These are phyloP conservation scores for Lichtheimia ramosa DNA, from an alignment of 371 early-diverging fungal species.

Conservation along the genomic window DNA sequence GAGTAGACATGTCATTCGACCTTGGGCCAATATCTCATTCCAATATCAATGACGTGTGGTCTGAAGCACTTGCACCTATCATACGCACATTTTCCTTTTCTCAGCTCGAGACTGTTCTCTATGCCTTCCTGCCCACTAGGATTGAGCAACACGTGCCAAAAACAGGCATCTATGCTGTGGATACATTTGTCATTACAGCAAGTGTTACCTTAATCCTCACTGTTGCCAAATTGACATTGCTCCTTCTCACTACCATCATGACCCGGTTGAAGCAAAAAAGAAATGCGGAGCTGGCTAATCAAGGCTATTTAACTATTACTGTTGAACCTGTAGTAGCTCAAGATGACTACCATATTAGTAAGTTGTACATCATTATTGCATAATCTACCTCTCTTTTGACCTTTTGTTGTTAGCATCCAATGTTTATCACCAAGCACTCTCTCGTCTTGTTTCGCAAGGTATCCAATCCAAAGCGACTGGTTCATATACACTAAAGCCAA, in stretches of 20 bases:
- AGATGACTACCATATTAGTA: conserved; percentile 24
- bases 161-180: conserved; percentile 33
- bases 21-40: too few species aligned
- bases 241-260: neutral
- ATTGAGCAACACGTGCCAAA: conserved; percentile 24
- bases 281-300: neutral
- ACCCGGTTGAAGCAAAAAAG: neutral
- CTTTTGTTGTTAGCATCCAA: conserved; percentile 17
- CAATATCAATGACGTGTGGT: conserved; percentile 7
- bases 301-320: conserved; percentile 14
- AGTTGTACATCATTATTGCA: neutral
- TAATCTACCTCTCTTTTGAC: too few species aligned
- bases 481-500: conserved; percentile 22
- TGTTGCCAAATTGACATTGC: conserved; percentile 17
- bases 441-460: conserved; percentile 23
- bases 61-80: conserved; percentile 19
- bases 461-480: conserved; percentile 20
- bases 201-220: conserved; percentile 26
- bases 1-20: too few species aligned
- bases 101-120: conserved; percentile 30
- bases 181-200: conserved; percentile 32
- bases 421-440: conserved; percentile 30
- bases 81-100: conserved; percentile 21
- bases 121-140: conserved; percentile 28
- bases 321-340: conserved; percentile 18